A percentile compares a stretch with the other conserved stretches of the same genome.
These are phyloP conservation scores for Saccharomyces hybrid DNA, from an alignment of 1,139 yeast genomes.

Conservation along the genomic window DNA sequence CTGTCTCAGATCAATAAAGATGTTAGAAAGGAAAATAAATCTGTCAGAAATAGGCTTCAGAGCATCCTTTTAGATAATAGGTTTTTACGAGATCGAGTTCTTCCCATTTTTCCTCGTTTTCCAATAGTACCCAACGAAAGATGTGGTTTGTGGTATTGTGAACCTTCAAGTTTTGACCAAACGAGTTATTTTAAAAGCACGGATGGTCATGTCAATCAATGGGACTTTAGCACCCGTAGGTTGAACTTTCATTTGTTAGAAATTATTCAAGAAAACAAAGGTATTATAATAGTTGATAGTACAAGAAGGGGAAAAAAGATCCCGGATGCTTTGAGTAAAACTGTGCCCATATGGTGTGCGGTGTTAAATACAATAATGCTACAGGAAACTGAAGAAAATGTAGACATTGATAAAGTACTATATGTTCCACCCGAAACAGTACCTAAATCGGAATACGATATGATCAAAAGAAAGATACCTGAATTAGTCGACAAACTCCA, in stretches of 20 bases:
- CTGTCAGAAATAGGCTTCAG: slow-evolving; percentile 56
- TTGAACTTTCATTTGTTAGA: slow-evolving; percentile 65
- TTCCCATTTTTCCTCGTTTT: slow-evolving; percentile 25
- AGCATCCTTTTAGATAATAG: slow-evolving; percentile 57
- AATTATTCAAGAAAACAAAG: slow-evolving; percentile 36
- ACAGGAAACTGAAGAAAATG: slow-evolving; percentile 2
- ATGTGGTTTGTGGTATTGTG: slow-evolving; percentile 86
- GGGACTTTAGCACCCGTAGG: slow-evolving; percentile 70
- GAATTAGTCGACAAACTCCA: slow-evolving; percentile 42
- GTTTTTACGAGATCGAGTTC: slow-evolving; percentile 35
- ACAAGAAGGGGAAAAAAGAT: slow-evolving; percentile 76
- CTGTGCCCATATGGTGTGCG: slow-evolving; percentile 89
- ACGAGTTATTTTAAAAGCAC: slow-evolving; percentile 80
- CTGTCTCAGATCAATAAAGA: slow-evolving; percentile 26
- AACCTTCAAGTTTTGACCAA: slow-evolving; percentile 36
- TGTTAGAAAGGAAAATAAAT: slow-evolving; percentile 45
- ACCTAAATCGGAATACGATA: slow-evolving; percentile 49
- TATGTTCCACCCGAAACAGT: slow-evolving; percentile 49
- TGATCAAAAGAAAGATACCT: slow-evolving; percentile 46
- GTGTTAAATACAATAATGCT: slow-evolving; percentile 53
- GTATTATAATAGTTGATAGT: slow-evolving; percentile 68
- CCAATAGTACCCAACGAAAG: slow-evolving; percentile 71
- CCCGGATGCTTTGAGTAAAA: slow-evolving; percentile 82
- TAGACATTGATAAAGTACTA: slow-evolving; percentile 30
- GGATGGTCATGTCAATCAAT: slow-evolving; percentile 77